These are phyloP conservation scores for Pseudocercospora cruenta DNA, from an alignment of 2,329 filamentous ascomycete genomes.

Conservation along the genomic window DNA sequence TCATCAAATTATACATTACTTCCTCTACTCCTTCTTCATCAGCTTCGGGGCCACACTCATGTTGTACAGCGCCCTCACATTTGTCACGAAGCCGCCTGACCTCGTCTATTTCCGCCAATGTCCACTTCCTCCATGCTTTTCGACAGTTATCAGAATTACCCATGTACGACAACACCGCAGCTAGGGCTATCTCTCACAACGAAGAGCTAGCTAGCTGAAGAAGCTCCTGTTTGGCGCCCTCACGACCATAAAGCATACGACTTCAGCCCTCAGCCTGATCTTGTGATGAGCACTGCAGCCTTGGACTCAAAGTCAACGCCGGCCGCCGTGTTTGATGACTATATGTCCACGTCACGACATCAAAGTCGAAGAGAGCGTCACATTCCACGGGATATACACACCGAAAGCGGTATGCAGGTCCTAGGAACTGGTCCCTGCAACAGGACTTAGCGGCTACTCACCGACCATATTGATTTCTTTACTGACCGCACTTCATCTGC, in stretches of 20 bases:
- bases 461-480: constrained; percentile 2
- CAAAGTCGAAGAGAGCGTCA: background rate
- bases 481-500: constrained; percentile 4
- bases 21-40: too few relatives aligned
- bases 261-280: background rate
- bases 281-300: too few relatives aligned
- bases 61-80: too few relatives aligned
- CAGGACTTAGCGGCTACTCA: background rate
- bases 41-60: too few relatives aligned
- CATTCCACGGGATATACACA: background rate
- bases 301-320: too few relatives aligned
- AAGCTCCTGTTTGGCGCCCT: background rate
- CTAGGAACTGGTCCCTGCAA: background rate
- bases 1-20: too few relatives aligned
- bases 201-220: background rate
- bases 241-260: background rate
- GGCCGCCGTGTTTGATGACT: too few relatives aligned
- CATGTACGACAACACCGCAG: background rate
- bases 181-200: background rate
- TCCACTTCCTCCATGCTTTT: too few relatives aligned
- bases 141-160: too few relatives aligned
- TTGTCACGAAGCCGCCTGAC: background rate
- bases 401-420: constrained; percentile 3
- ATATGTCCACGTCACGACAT: background rate
- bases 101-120: background rate